These are phyloP conservation scores for Trametes versicolor DNA, from an alignment of 1,284 basidiomycete genomes.

Conservation along the genomic window DNA sequence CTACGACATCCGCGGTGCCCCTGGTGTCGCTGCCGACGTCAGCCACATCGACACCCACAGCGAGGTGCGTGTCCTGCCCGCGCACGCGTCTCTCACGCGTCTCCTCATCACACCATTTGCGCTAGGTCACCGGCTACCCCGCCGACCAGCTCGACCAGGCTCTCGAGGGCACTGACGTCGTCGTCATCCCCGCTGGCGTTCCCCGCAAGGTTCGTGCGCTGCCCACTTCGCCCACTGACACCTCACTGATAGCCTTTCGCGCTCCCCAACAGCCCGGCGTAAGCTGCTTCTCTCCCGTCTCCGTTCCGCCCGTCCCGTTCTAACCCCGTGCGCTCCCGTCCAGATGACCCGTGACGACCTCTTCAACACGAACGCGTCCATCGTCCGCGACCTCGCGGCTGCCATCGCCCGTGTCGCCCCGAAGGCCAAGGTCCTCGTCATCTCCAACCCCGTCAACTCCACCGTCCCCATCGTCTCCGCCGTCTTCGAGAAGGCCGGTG, in stretches of 20 bases:
- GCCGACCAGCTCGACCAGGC: slow-evolving; percentile 89
- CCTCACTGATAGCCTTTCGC: slow-evolving; percentile 31
- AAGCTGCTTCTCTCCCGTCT: slow-evolving; percentile 49
- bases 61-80: slow-evolving; percentile 61
- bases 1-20: slow-evolving; percentile 93
- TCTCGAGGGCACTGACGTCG: slow-evolving; percentile 87
- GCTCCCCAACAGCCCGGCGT: slow-evolving; percentile 68
- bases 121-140: slow-evolving; percentile 83
- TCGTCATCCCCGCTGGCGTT: slow-evolving; percentile 98
- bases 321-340: slow-evolving; percentile 41
- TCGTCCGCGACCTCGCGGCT: slow-evolving; percentile 95
- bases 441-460: slow-evolving; percentile 96
- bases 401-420: slow-evolving; percentile 90
- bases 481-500: slow-evolving; percentile 93
- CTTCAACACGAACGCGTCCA: slow-evolving; percentile 97
- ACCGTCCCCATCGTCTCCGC: slow-evolving; percentile 98
- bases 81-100: slow-evolving; percentile 17
- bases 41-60: slow-evolving; percentile 93
- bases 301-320: slow-evolving; percentile 34
- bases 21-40: slow-evolving; percentile 93
- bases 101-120: slow-evolving; percentile 17
- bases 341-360: slow-evolving; percentile 98
- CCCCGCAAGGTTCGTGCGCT: slow-evolving; percentile 82
- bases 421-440: slow-evolving; percentile 93
- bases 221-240: slow-evolving; percentile 34